phyloP scores from a whole-genome alignment of 768 basidiomycete species.

The Tephrocybe sp. region DNA sequence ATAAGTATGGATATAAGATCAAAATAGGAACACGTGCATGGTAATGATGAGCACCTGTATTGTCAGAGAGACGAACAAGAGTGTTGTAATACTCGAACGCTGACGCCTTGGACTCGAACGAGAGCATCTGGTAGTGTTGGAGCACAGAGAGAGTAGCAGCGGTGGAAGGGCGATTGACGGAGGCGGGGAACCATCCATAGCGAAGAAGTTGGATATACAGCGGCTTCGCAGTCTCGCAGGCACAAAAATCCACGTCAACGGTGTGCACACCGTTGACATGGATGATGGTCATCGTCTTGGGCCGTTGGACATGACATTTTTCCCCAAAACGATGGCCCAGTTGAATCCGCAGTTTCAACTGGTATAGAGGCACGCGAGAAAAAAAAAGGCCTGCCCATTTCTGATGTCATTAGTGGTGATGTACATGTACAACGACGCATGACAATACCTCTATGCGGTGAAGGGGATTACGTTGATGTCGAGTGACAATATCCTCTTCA shows the following conservation, averaged over 20 bases:
- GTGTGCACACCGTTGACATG: constrained; percentile 25
- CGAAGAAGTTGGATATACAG: constrained; percentile 29
- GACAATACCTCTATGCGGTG: constrained; percentile 11
- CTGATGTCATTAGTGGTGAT: too few species aligned
- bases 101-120: constrained; percentile 26
- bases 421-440: too few species aligned
- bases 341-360: not conserved
- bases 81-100: constrained; percentile 25
- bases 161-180: constrained; percentile 21
- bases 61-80: constrained; percentile 19
- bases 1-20: not conserved
- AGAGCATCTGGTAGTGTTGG: constrained; percentile 22
- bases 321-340: constrained; percentile 7
- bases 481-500: constrained; percentile 2
- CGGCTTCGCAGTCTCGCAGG: constrained; percentile 14
- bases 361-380: not conserved
- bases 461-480: constrained; percentile 1
- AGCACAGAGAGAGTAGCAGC: constrained; percentile 26
- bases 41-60: constrained; percentile 20
- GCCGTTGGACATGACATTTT: constrained; percentile 6
- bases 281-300: constrained; percentile 22
- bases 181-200: constrained; percentile 22
- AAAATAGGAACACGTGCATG: not conserved
- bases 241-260: constrained; percentile 30
- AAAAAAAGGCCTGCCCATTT: not conserved